phyloP scores from a whole-genome alignment of 2,329 filamentous ascomycete species.

The Neocucurbitaria cava region DNA sequence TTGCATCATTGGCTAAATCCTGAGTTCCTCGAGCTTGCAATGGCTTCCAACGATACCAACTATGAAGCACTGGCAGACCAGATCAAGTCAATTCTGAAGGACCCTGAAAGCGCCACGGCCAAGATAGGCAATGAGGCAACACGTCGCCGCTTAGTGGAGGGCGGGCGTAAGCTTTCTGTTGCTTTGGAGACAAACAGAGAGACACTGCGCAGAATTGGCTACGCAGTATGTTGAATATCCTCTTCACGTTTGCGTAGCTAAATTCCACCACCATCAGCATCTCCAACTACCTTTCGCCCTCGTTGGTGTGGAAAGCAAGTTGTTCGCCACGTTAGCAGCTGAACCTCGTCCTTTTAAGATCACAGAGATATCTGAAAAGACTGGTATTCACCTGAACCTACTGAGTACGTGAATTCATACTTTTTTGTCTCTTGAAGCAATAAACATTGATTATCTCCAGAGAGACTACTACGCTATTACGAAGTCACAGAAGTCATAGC shows the following conservation, averaged over 20 bases:
- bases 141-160: conserved; percentile 9
- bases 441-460: background rate
- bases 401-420: background rate
- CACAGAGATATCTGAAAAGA: background rate
- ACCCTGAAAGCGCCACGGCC: background rate
- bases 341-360: background rate
- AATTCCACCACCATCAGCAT: background rate
- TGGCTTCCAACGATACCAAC: conserved; percentile 2
- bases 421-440: background rate
- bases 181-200: background rate
- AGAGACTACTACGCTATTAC: conserved; percentile 7
- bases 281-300: conserved; percentile 3
- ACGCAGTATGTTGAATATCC: background rate
- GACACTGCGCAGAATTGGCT: background rate
- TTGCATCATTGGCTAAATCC: too few relatives aligned
- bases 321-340: conserved; percentile 1
- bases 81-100: conserved; percentile 5
- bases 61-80: conserved; percentile 11
- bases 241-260: background rate
- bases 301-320: conserved; percentile 1
- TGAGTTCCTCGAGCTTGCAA: conserved; percentile 2
- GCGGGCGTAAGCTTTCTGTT: background rate
- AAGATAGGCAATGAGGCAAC: conserved; percentile 4
- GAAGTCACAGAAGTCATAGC: conserved; percentile 1
- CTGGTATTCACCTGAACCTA: background rate